Evolutionary conservation across 2,329 filamentous ascomycete genomes (phyloP).

Genomic region (Ustulina deusta): DNA sequence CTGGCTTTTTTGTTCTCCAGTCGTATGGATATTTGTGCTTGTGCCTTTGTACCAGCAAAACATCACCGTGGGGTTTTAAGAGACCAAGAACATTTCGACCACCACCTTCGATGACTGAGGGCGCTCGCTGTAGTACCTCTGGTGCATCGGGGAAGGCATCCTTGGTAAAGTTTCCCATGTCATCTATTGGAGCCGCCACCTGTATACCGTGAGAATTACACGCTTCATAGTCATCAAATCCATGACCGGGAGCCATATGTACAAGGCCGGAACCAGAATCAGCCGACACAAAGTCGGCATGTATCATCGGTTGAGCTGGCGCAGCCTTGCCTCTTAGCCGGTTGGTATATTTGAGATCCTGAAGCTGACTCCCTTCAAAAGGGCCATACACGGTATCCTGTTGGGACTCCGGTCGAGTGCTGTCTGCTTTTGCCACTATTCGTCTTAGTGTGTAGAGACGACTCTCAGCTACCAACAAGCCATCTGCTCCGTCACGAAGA

Average conservation of each 20-base stretch:
- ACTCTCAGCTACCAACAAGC: conserved; percentile 77
- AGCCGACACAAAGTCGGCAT: conserved; percentile 88
- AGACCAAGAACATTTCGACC: conserved; percentile 76
- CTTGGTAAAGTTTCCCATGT: conserved; percentile 82
- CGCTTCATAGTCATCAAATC: conserved; percentile 93
- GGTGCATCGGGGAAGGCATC: conserved; percentile 81
- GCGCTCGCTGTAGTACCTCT: conserved; percentile 71
- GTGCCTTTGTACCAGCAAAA: conserved; percentile 78
- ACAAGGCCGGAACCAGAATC: conserved; percentile 96
- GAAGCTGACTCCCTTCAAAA: conserved; percentile 74
- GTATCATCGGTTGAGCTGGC: conserved; percentile 75
- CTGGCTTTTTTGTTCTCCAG: conserved; percentile 93
- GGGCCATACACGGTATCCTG: conserved; percentile 61
- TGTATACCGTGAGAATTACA: conserved; percentile 78
- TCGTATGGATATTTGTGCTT: conserved; percentile 97
- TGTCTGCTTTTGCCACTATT: conserved; percentile 56
- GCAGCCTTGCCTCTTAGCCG: conserved; percentile 72
- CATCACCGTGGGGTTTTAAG: conserved; percentile 64
- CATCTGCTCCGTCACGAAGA: conserved; percentile 67
- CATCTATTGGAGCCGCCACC: conserved; percentile 85
- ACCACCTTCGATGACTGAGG: conserved; percentile 78
- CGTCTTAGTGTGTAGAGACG: conserved; percentile 71
- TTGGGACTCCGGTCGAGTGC: conserved; percentile 21
- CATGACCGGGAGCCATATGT: conserved; percentile 92
- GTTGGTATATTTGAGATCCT: conserved; percentile 75